Evolutionary conservation across 140 eudicot species (phyloP), one percentile per base, ranked within the genome.

Genomic region (Erigeron philadelphicus): DNA sequence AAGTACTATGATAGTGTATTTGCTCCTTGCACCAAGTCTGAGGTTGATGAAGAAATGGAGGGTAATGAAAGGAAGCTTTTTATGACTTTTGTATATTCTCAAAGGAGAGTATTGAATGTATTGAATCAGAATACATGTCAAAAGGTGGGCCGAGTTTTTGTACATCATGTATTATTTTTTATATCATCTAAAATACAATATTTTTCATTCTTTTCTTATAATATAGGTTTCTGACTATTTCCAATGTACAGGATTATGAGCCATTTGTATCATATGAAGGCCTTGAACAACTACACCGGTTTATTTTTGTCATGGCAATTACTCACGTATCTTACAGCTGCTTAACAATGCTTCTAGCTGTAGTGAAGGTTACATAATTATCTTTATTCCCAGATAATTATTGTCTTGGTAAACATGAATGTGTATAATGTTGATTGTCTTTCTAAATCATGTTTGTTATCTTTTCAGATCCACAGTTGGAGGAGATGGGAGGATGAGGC

Each of bases 251-350:
- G 99, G 86, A 84, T 75, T 66, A 87, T 12, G 99, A 94, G 70
- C 99, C 99, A 50, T 89, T 94, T 85, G 95, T 94, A 41, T 94
- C 99, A 63, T 87, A 89, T 57, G 95, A 94, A 94, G 99, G 99
- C 53, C 95, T 94, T 78, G 99, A 94, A 85, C 99, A 94, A 70
- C 83, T 94, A 58, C 99, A 94, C 66, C 82, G 97, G 11, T 89
- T 94, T 78, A 94, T 94, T 61, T 94, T 94, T 84, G 90, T 94
- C 73, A 94, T 94, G 99, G 99, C 99, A 9, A 78, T 94, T 73
- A 89, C 99, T 19, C 99, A 94, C 44, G 74, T 94, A 60, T 80
- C 99, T 70, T 94, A 94, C 70, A 94, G 97, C 67, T 94, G 99
- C 77, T 84, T 94, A 71, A 94, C 99, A 60, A 94, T 94, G 99